phyloP scores from a whole-genome alignment of 805 yeast species.

The Zygotorulaspora danielsina region DNA sequence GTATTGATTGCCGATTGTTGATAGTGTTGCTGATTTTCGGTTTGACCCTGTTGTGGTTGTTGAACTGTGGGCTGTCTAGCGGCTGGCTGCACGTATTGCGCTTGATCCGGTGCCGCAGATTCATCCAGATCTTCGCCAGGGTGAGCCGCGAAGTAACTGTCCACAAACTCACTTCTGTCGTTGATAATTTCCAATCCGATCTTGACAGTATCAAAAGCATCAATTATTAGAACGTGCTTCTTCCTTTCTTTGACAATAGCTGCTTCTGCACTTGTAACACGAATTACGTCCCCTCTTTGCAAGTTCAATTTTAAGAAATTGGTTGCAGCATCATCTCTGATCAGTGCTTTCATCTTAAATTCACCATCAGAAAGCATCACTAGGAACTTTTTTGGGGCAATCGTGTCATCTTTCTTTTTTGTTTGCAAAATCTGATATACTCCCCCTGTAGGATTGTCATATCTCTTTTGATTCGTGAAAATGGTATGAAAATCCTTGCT shows the following conservation, averaged over 20 bases:
- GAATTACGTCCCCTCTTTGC: slow-evolving; percentile 39
- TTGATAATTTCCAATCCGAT: slow-evolving; percentile 40
- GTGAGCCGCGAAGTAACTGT: slow-evolving; percentile 54
- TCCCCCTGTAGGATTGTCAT: slow-evolving; percentile 31
- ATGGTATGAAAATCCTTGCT: slow-evolving; percentile 30
- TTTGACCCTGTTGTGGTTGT: slow-evolving; percentile 2
- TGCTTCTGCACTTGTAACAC: slow-evolving; percentile 33
- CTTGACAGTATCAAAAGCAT: slow-evolving; percentile 43
- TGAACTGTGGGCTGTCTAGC: slow-evolving; percentile 17
- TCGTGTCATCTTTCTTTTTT: slow-evolving; percentile 31
- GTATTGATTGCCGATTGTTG: slow-evolving; percentile 7
- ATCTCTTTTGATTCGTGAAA: slow-evolving; percentile 30
- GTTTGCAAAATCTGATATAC: slow-evolving; percentile 33
- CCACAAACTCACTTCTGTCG: slow-evolving; percentile 42
- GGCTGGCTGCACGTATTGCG: slow-evolving; percentile 15
- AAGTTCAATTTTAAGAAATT: slow-evolving; percentile 45
- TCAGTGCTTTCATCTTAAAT: slow-evolving; percentile 47
- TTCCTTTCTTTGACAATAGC: slow-evolving; percentile 37
- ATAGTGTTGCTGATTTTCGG: slow-evolving; percentile 13
- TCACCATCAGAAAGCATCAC: slow-evolving; percentile 50
- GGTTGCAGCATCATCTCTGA: slow-evolving; percentile 47
- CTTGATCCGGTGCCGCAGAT: slow-evolving; percentile 10
- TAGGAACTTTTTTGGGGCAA: slow-evolving; percentile 29
- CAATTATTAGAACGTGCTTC: slow-evolving; percentile 47
- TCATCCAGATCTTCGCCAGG: slow-evolving; percentile 44